Evolutionary conservation across 2,329 filamentous ascomycete species (phyloP).

Genomic region (Pyrenophora tritici-repentis): DNA sequence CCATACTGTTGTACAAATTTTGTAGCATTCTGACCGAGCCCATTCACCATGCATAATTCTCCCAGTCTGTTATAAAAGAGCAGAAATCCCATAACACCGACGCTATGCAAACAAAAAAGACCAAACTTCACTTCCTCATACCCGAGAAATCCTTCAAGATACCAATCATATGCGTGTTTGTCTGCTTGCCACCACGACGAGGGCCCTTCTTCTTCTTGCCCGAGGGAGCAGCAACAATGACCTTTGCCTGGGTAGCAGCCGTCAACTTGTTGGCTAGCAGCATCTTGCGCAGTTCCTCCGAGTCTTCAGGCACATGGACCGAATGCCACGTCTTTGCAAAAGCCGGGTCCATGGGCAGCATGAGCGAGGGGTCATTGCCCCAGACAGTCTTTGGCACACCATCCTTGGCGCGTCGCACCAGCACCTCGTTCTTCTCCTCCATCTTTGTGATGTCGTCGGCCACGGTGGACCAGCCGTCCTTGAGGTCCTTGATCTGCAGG

Average conservation of each 20-base stretch:
- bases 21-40: too few relatives aligned
- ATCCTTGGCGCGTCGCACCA: slow-evolving; percentile 91
- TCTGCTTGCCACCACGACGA: slow-evolving; percentile 76
- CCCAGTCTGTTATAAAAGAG: background rate
- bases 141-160: slow-evolving; percentile 76
- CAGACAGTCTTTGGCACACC: slow-evolving; percentile 80
- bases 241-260: slow-evolving; percentile 80
- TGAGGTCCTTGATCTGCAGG: slow-evolving; percentile 84
- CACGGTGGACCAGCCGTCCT: slow-evolving; percentile 92
- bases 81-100: slow-evolving; percentile 30
- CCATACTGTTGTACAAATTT: too few relatives aligned
- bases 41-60: too few relatives aligned
- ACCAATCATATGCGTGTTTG: slow-evolving; percentile 84
- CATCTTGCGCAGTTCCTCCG: slow-evolving; percentile 77
- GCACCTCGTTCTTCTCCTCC: slow-evolving; percentile 76
- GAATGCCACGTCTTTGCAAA: slow-evolving; percentile 85
- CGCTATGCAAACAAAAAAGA: slow-evolving; percentile 33
- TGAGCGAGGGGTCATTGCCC: slow-evolving; percentile 81
- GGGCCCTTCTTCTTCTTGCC: slow-evolving; percentile 78
- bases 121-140: slow-evolving; percentile 39
- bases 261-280: slow-evolving; percentile 79
- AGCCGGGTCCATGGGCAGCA: slow-evolving; percentile 76
- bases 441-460: slow-evolving; percentile 77
- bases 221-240: slow-evolving; percentile 59
- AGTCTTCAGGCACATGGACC: slow-evolving; percentile 71